Base-by-base conservation (phyloP, 1,284 basidiomycete genomes). In the Peniophora sp. region DNA sequence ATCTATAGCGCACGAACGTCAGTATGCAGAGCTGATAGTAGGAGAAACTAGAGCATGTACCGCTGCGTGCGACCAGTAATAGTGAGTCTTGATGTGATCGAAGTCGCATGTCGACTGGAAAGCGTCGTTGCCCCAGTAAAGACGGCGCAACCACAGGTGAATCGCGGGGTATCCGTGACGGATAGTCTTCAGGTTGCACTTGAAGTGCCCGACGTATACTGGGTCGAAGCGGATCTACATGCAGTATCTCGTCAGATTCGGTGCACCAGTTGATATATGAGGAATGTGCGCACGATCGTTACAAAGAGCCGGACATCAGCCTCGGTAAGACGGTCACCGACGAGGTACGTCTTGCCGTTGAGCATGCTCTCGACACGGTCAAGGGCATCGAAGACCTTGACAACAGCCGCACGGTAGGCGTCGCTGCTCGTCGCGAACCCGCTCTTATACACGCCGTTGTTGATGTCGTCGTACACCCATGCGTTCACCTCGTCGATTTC, bases 91-190 rank as follows among this genome's bases (percentile, higher is more conserved):
- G 74, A 92, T 91, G 61, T 92, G 89, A 45, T 84, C 81, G 66
- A 97, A 97, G 66, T 93, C 76, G 50, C 92, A 96, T 19, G 86
- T 88, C 34, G 83, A 80, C 67, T 87, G 86, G 83, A 99, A 99
- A 1, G 91, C 92, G 0, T 84, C 71, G 58, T 85, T 74, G 58
- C 88, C 89, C 94, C 93, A 97, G 73, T 98, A 98, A 36, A 97
- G 71, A 61, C 87, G 84, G 66, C 85, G 86, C 69, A 92, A 65
- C 93, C 93, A 94, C 82, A 69, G 66, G 68, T 96, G 81, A 48
- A 95, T 77, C 47, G 81, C 77, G 22, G 92, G 92, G 67, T 92
- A 96, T 22, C 88, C 86, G 61, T 83, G 62, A 9, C 86, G 81
- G 56, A 90, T 89, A 45, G 80, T 79, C 35, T 83, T 83, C 57